These are phyloP conservation scores for Mucor plumbeus DNA, from an alignment of 371 early-diverging fungal genomes.

Conservation along the genomic window DNA sequence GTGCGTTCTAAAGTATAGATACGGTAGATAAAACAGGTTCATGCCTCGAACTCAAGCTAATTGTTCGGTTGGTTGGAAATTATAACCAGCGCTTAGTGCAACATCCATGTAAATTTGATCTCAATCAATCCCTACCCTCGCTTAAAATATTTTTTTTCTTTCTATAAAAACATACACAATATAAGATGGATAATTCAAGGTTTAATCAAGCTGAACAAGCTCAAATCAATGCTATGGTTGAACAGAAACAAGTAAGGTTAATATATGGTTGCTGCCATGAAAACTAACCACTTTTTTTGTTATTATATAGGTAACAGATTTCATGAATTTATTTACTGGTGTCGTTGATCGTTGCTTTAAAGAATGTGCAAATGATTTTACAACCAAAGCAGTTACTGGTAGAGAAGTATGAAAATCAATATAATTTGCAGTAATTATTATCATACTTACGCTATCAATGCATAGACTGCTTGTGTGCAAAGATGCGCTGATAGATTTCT, in stretches of 20 bases:
- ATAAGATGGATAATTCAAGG: slow-evolving; percentile 65
- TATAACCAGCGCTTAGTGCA: no score
- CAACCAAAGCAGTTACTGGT: slow-evolving; percentile 79
- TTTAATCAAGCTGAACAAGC: slow-evolving; percentile 73
- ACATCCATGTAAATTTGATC: not conserved
- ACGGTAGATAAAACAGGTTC: not conserved
- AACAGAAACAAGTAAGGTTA: slow-evolving; percentile 77
- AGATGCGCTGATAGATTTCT: slow-evolving; percentile 92
- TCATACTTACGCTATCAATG: not conserved
- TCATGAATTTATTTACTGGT: slow-evolving; percentile 78
- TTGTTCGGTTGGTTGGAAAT: no score
- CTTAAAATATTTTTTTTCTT: not conserved
- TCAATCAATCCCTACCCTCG: not conserved
- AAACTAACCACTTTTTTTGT: not conserved
- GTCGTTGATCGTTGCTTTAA: slow-evolving; percentile 89
- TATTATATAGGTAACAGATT: slow-evolving; percentile 78
- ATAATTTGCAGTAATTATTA: not conserved
- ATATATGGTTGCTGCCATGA: not conserved
- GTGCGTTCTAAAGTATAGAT: not conserved
- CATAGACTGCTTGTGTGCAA: slow-evolving; percentile 77
- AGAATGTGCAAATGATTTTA: slow-evolving; percentile 92
- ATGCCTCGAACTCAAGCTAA: not conserved
- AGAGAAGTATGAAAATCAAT: slow-evolving; percentile 72
- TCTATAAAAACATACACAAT: not conserved
- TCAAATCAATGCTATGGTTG: slow-evolving; percentile 81